Evolutionary conservation across 177 flowering plant species (phyloP).

Genomic region (Vitis hybrid): DNA sequence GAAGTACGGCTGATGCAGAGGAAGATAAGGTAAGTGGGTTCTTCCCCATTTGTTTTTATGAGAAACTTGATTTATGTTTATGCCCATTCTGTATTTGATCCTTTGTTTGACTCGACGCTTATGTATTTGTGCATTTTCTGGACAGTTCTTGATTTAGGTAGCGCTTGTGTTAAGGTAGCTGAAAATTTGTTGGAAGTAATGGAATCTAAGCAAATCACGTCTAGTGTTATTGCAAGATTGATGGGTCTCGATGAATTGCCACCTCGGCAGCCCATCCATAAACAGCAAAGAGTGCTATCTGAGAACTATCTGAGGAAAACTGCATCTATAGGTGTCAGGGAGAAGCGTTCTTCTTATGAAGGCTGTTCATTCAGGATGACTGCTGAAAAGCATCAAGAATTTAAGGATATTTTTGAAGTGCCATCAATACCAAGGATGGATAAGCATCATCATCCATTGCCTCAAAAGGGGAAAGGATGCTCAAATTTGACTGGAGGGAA

Average conservation of each 20-base stretch:
- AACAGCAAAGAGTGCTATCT: slow-evolving; percentile 33
- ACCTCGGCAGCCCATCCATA: slow-evolving; percentile 23
- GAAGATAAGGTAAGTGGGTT: background rate
- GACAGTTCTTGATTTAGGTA: background rate
- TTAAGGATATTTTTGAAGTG: slow-evolving; percentile 12
- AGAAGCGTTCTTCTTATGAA: slow-evolving; percentile 14
- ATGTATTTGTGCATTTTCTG: slow-evolving; percentile 1
- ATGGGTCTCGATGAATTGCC: slow-evolving; percentile 45
- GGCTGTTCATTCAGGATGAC: slow-evolving; percentile 18
- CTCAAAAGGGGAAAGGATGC: slow-evolving; percentile 4
- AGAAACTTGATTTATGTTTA: background rate
- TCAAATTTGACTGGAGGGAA: background rate
- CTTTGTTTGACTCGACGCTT: slow-evolving; percentile 11
- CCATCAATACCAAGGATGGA: slow-evolving; percentile 1
- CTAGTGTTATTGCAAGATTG: slow-evolving; percentile 46
- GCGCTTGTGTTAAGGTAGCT: background rate
- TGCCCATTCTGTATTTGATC: background rate
- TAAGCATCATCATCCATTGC: background rate
- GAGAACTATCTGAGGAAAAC: slow-evolving; percentile 37
- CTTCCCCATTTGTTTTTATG: background rate
- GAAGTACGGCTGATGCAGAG: background rate
- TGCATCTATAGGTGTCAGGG: slow-evolving; percentile 35
- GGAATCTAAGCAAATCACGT: slow-evolving; percentile 16
- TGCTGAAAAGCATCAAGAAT: slow-evolving; percentile 18
- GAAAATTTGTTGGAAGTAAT: slow-evolving; percentile 6